Evolutionary conservation across 2,329 filamentous ascomycete genomes (phyloP), one percentile per base, ranked within the genome.

Genomic region (Aspergillus neoniger): DNA sequence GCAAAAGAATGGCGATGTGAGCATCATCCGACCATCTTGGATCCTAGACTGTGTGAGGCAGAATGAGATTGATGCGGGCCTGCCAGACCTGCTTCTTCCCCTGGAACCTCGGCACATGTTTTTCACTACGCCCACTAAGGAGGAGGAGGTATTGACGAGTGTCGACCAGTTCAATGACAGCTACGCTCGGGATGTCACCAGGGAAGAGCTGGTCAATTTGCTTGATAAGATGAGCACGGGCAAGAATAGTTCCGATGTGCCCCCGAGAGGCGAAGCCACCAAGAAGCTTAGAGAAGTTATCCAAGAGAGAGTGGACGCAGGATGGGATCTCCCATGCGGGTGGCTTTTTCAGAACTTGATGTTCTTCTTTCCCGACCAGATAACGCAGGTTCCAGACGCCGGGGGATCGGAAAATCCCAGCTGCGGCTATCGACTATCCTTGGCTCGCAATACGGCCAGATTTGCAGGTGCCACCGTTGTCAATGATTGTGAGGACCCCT

Each of bases 91-190:
- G 4, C 83, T 89, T 12, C 76, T 96, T 7, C 85, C 96, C 0
- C 79, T 84, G 4, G 87, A 90, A 63, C 81, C 84, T 19, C 77
- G 81, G 0, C 92, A 98, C 68, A 80, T 98, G 68, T 89, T 95
- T 63, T 86, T 89, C 69, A 86, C 86, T 0, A 85, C 83, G 0
- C 83, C 87, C 4, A 82, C 80, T 1, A 81, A 87, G 57, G 76
- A 78, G 43, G 79, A 79, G 6, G 79, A 81, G 7, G 85, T 88
- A 9, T 81, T 84, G 39, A 77, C 79, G 3, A 91, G 89, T 64
- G 82, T 89, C 2, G 95, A 99, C 72, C 79, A 82, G 56, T 95
- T 86, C 67, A 90, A 90, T 0, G 95, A 99, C 73, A 93, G 92
- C 70, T 98, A 91, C 75, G 84, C 87, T 0, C 82, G 93, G 4